Evolutionary conservation across 2,329 filamentous ascomycete genomes (phyloP), one percentile per base, ranked within the genome.

Genomic region (Pseudocercospora eumusae): DNA sequence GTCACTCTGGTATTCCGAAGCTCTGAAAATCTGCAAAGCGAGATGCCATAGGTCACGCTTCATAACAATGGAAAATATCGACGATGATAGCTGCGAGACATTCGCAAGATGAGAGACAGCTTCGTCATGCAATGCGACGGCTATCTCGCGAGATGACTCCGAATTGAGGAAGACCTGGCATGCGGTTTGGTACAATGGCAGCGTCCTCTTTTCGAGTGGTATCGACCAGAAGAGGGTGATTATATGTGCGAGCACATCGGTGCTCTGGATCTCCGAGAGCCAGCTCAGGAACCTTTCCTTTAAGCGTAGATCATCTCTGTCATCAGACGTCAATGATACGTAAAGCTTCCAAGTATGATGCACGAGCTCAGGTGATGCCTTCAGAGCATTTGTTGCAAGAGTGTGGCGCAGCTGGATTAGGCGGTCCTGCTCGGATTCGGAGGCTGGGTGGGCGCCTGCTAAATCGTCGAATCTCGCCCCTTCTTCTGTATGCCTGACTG

Each of bases 331-430:
- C 5, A 78, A 67, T 10, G 68, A 65, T 11, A 68, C 59, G 63
- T 78, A 79, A 6, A 79, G 63, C n/a, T 71, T 68, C 75, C 76
- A 78, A 11, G 73, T 75, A 10, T 53, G 54, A 21, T 27, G 28
- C 25, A 62, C 59, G 8, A 28, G 25, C n/a, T 31, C 49, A 31
- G 23, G 27, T 6, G 21, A 27, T n/a, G 54, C 25, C 4, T 27
- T 27, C 15, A 15, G 20, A 21, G 21, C n/a, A 13, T 45, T 33
- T 31, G 40, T n/a, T 11, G 27, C 31, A 52, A 66, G 42, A 10
- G 60, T 55, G 15, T 45, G 50, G 23, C 61, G 64, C 28, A 66
- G 47, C 23, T 36, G 56, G 11, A 23, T 23, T 15, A 49, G 23
- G 3, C 20, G 18, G 42, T 47, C 42, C 18, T 47, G 42, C 11